Base-by-base conservation (phyloP, 169 alveolate genomes). In the Toxoplasma gondii region DNA sequence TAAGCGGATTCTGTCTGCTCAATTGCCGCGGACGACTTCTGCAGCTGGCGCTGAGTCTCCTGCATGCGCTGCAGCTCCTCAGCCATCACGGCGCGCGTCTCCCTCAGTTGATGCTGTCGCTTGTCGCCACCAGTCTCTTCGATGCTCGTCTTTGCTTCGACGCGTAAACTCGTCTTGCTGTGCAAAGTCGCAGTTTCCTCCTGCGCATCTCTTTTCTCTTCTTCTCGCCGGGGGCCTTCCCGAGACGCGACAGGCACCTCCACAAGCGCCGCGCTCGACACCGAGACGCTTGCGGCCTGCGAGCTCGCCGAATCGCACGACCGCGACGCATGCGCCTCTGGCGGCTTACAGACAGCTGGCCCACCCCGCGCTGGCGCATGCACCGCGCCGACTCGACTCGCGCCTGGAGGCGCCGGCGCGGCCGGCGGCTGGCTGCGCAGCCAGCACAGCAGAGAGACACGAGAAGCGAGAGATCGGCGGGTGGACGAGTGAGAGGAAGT, bases 21-120 rank as follows among this genome's bases (percentile, higher is more conserved):
- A n/a, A 92, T 58, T 43, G 88, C 94, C 19, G 39, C 80, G 41
- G 94, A 92, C 44, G 94, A 92, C 88, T 92, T 90, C 86, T 92
- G 94, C 39, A 92, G 92, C 54, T 92, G 94, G 78, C 87, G 90
- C n/a, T 92, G 92, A 5, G 94, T 92, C 36, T 90, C 94, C 34
- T 80, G 94, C 94, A 92, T 92, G 87, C 94, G 91, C 69, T 92
- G 94, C 81, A 92, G 92, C 27, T 92, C 94, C 74, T 92, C 45
- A 39, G 45, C 92, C 94, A 92, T 92, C 17, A 74, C 94, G 38
- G 82, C 87, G 34, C 94, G 92, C 58, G 94, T 92, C 92, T 92
- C 94, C 41, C 83, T 91, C 53, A 92, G 94, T 64, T 74, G 84
- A 31, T 19, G 4, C 22, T 64, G 74, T 4, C 74, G 84, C 44